Percentiles rank a stretch among this genome's conserved stretches.
Evolutionary conservation across 2,329 filamentous ascomycete genomes (phyloP).

Genomic region (Apiospora saccharicola): DNA sequence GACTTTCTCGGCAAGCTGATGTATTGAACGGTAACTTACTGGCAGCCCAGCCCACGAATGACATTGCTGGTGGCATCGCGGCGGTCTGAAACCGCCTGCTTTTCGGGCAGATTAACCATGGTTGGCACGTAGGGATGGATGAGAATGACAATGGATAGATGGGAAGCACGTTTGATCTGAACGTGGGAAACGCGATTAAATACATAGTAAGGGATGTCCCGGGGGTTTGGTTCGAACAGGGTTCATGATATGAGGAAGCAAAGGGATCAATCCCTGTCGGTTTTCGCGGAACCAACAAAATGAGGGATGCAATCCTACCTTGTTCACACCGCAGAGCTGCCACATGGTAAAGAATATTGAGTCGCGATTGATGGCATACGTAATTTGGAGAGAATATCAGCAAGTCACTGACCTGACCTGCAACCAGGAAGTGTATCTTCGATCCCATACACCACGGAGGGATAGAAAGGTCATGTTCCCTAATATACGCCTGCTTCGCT

Average conservation of each 20-base stretch:
- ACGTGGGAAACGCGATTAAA: neutral
- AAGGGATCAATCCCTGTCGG: neutral
- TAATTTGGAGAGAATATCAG: no score
- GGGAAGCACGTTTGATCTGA: no score
- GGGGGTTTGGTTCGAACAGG: neutral
- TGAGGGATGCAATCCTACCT: neutral
- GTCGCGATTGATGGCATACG: no score
- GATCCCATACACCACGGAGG: no score
- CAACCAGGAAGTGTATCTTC: no score
- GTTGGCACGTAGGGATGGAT: neutral
- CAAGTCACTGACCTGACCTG: no score
- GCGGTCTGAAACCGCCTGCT: neutral
- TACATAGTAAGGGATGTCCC: neutral
- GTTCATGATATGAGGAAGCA: neutral
- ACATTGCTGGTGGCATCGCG: neutral
- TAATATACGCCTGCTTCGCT: no score
- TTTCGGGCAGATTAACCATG: neutral
- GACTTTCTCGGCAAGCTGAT: neutral
- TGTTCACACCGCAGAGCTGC: neutral
- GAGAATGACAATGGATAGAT: neutral
- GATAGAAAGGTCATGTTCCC: no score
- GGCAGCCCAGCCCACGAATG: neutral
- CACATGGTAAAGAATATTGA: no score
- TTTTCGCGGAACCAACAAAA: neutral
- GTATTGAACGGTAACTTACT: neutral